A percentile compares a stretch with the other conserved stretches of the same genome.
Conservation (phyloP, 2,329 filamentous ascomycete genomes). For the Bertia moriformis region DNA sequence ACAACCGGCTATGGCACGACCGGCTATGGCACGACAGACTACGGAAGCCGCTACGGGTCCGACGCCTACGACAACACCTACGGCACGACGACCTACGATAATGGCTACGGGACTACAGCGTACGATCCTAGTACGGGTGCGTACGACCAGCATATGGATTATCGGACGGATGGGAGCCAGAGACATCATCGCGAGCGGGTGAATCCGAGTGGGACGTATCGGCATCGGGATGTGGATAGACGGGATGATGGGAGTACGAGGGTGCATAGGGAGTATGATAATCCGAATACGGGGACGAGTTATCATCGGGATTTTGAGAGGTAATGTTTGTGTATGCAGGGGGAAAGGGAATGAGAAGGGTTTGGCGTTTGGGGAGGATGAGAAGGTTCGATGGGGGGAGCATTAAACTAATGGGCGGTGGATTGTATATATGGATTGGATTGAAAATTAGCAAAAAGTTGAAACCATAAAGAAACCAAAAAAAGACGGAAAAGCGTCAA, state of each 20-base stretch:
- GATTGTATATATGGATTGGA: background rate
- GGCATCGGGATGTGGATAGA: constrained; percentile 15
- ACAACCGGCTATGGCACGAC: background rate
- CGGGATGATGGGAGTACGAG: constrained; percentile 5
- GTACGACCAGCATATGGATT: constrained; percentile 18
- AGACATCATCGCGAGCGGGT: constrained; percentile 16
- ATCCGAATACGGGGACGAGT: constrained; percentile 15
- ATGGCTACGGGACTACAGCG: constrained; percentile 8
- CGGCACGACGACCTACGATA: background rate
- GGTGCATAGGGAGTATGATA: constrained; percentile 15
- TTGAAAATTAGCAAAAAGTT: background rate
- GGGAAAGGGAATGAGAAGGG: background rate
- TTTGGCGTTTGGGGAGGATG: background rate
- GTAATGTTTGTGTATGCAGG: constrained; percentile 4
- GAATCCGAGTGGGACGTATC: constrained; percentile 12
- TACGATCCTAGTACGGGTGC: constrained; percentile 11
- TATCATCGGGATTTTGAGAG: constrained; percentile 16
- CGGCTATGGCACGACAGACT: background rate
- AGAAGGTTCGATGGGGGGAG: background rate
- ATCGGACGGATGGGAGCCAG: constrained; percentile 9
- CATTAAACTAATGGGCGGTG: no score
- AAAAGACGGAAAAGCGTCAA: no score
- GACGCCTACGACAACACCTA: background rate
- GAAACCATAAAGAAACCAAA: background rate
- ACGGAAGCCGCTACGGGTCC: background rate